Evolutionary conservation across 2,329 filamentous ascomycete genomes (phyloP), one percentile per base, ranked within the genome.

Genomic region (Diaporthe sp.): DNA sequence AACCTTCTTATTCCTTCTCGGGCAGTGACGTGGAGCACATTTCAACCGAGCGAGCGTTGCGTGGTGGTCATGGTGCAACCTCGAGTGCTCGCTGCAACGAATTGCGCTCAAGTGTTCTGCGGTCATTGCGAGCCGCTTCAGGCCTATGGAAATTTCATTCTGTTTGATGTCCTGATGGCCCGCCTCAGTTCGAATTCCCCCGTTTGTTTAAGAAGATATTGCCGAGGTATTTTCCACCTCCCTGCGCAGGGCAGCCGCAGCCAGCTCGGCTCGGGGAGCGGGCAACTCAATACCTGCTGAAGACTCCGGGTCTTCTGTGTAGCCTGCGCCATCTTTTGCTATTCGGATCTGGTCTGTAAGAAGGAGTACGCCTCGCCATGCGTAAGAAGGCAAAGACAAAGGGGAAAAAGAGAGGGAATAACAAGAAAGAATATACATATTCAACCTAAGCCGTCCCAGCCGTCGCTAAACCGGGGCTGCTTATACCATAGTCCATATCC

Each of bases 401-500:
- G 61, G 15, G 31, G 1, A n/a, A 22, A 39, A 12, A 37, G 19
- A 10, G 12, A 15, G 13, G 46, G 4, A 44, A 9, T 17, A 31
- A 72, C 9, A 72, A 53, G 39, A 6, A 28, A 19, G 19, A 17
- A 22, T 25, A 51, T 37, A 53, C 9, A 22, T 15, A 2, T 25
- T n/a, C 31, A 25, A 68, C 25, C 44, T 68, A 51, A 2, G 46
- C 65, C 31, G 65, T 53, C 65, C 65, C 65, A 2, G 65, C 65
- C 44, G 65, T 53, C 34, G 65, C 65, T 68, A 68, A 68, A 17
- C 19, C 70, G 19, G 58, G 70, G 4, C 49, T 31, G 73, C 74
- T 70, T 67, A 73, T 76, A 73, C 62, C 69, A 28, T 74, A 59
- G 19, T 69, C 34, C 46, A 73, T 70, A 31, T 69, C 61, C 15